Evolutionary conservation across 352 stramenopile genomes (phyloP), one percentile per base, ranked within the genome.

Genomic region (Halophytophthora polymorphica): DNA sequence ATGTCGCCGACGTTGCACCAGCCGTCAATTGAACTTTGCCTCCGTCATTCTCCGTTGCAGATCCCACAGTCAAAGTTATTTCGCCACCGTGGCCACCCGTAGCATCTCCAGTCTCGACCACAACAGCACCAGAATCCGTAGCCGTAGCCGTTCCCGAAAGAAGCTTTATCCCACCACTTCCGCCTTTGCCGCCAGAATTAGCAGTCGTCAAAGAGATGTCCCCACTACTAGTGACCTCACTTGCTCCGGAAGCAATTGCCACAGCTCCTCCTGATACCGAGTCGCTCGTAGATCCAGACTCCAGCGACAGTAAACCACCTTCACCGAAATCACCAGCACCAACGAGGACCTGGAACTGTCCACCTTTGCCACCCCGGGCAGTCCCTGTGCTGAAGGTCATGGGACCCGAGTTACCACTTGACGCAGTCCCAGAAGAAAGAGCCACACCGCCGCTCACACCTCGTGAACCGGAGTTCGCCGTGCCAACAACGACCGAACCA

Each of bases 301-400:
- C 61, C 15, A 97, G 38, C 10, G 67, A 68, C 2, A 98, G 56
- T 8, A 81, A 50, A 5, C 89, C 91, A 31, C 93, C 93, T 65
- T 93, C 72, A 22, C 84, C 88, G 25, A 79, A 74, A 56, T 94
- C 71, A 34, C 89, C 88, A 37, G 60, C 51, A n/a, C 85, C 85
- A 47, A 87, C 77, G 45, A 54, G 45, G 1, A 86, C 31, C 50
- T 71, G 44, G 28, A 95, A 55, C 19, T 72, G 54, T 34, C 84
- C 84, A 14, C 72, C 77, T 42, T 73, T 66, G 5, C 81, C 79
- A 19, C 53, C 57, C 50, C 58, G 67, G 28, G 81, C 73, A 37
- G 66, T 8, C 29, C 84, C 84, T 21, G 66, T 86, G 23, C n/a
- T 66, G 29, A 94, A 39, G 13, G 41, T 67, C 4, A 93, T 66